Evolutionary conservation across 177 flowering plant genomes (phyloP).

Genomic region (Tripterygium wilfordii): DNA sequence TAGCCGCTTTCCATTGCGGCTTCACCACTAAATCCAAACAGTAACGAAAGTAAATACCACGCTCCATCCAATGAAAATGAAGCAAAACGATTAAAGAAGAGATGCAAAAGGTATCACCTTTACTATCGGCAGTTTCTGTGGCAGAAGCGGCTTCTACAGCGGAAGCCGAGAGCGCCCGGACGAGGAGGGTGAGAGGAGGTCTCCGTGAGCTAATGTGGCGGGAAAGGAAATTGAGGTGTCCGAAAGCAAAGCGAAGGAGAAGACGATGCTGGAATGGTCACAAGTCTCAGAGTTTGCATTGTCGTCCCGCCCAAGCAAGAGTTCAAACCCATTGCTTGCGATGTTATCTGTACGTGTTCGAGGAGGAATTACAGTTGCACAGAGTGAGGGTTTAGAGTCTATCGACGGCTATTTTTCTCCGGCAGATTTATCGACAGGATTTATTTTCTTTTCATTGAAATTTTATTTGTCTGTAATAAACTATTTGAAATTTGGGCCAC

Average conservation of each 20-base stretch:
- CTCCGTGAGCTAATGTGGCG: slow-evolving; percentile 10
- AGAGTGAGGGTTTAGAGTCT: no score
- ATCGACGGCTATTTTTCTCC: no score
- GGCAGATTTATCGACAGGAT: no score
- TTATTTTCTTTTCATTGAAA: no score
- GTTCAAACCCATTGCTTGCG: slow-evolving; percentile 25
- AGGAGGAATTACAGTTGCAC: no score
- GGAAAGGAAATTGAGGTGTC: slow-evolving; percentile 9
- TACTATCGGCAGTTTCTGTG: slow-evolving; percentile 8
- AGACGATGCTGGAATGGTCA: slow-evolving; percentile 16
- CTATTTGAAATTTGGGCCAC: no score
- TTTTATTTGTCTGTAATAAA: no score
- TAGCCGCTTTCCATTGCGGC: slow-evolving; percentile 83
- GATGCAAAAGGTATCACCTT: slow-evolving; percentile 6
- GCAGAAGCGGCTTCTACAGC: slow-evolving; percentile 13
- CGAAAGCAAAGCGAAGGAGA: slow-evolving; percentile 20
- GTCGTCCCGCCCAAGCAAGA: slow-evolving; percentile 20
- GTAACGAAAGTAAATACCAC: slow-evolving; percentile 2
- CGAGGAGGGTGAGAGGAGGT: slow-evolving; percentile 11
- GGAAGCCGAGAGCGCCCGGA: slow-evolving; percentile 27
- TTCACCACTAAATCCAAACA: slow-evolving; percentile 25
- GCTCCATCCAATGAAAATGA: background rate
- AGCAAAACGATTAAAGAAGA: background rate
- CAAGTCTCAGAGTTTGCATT: slow-evolving; percentile 28
- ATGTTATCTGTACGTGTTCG: no score